phyloP scores from a whole-genome alignment of 2,329 filamentous ascomycete species.

The Botryotinia globosa region DNA sequence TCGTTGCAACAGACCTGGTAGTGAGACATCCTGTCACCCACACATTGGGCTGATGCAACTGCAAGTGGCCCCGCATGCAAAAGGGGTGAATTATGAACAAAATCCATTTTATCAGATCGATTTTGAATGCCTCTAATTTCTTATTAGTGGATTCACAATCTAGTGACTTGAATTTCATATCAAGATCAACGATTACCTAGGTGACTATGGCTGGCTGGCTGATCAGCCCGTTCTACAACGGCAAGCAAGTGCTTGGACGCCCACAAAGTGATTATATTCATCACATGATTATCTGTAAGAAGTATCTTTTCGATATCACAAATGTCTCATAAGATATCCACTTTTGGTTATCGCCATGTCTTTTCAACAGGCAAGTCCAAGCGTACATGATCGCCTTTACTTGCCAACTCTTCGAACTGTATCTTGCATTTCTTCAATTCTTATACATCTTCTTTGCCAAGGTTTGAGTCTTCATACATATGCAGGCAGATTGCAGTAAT shows the following conservation, averaged over 20 bases:
- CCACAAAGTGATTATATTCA: neutral
- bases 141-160: neutral
- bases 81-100: neutral
- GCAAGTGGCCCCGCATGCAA: neutral
- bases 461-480: neutral
- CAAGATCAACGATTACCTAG: neutral
- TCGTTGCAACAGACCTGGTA: neutral
- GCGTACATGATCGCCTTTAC: slow-evolving; percentile 1
- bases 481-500: neutral
- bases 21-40: neutral
- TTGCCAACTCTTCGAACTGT: neutral
- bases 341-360: neutral
- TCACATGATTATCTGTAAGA: neutral
- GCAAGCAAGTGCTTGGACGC: neutral
- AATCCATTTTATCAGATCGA: neutral
- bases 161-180: neutral
- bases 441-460: neutral
- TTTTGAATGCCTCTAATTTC: neutral
- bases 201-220: neutral
- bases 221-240: neutral
- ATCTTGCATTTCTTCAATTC: slow-evolving; percentile 2
- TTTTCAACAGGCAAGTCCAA: neutral
- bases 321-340: slow-evolving; percentile 8
- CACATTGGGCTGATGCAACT: neutral
- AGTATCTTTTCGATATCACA: neutral